phyloP scores from a whole-genome alignment of 2,329 filamentous ascomycete species.

The Aspergillus phoenicis region DNA sequence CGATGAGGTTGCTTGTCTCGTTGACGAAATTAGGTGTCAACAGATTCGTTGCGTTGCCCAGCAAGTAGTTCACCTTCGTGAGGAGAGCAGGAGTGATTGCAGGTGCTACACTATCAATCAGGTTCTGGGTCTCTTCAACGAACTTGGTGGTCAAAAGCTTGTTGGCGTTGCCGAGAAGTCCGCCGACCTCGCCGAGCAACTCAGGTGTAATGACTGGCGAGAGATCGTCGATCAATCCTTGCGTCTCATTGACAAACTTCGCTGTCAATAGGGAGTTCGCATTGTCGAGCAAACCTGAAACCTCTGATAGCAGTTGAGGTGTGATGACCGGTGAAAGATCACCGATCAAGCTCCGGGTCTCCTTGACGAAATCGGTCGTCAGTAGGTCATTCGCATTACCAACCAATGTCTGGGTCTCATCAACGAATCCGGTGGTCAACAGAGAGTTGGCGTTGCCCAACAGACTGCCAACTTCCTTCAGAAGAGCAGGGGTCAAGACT shows the following conservation, averaged over 20 bases:
- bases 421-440: constrained; percentile 35
- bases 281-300: constrained; percentile 23
- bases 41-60: constrained; percentile 35
- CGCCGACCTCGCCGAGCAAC: constrained; percentile 14
- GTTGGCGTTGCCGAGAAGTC: constrained; percentile 25
- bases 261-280: constrained; percentile 31
- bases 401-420: constrained; percentile 30
- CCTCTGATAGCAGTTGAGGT: constrained; percentile 23
- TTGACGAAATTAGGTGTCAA: constrained; percentile 35
- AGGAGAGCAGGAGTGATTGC: constrained; percentile 32
- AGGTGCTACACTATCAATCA: constrained; percentile 26
- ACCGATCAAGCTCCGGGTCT: constrained; percentile 20
- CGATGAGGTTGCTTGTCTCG: constrained; percentile 32
- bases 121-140: constrained; percentile 26
- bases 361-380: constrained; percentile 26
- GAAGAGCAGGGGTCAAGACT: constrained; percentile 28
- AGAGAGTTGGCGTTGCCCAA: constrained; percentile 33
- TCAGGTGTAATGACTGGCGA: constrained; percentile 12
- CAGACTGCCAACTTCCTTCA: constrained; percentile 27
- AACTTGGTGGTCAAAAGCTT: constrained; percentile 31
- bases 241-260: constrained; percentile 25
- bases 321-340: constrained; percentile 21
- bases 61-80: constrained; percentile 30
- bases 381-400: constrained; percentile 27
- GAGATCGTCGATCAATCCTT: constrained; percentile 19